Evolutionary conservation across 1,284 basidiomycete species (phyloP).

Genomic region (Fomitiporia mediterranea): DNA sequence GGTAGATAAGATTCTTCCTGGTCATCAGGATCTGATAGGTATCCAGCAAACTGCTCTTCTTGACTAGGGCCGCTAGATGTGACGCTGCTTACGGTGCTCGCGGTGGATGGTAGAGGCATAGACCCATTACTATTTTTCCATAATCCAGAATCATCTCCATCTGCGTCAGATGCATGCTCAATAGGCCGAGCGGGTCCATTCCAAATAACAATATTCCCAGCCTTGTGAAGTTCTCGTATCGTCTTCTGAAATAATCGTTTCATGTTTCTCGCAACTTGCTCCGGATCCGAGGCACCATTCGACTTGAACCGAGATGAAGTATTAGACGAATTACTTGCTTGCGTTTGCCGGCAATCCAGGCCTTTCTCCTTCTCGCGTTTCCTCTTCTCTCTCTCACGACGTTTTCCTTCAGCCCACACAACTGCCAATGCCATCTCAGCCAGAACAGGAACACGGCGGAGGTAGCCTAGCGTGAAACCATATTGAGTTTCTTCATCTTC

Average conservation of each 20-base stretch:
- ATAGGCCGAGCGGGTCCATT: conserved; percentile 41
- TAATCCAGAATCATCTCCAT: conserved; percentile 26
- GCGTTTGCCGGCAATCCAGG: conserved; percentile 3
- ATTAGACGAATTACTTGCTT: not conserved
- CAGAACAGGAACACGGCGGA: conserved; percentile 69
- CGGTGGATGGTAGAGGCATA: conserved; percentile 28
- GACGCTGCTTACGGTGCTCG: not conserved
- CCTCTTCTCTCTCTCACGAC: conserved; percentile 42
- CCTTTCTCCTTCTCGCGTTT: conserved; percentile 30
- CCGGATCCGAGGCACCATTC: not conserved
- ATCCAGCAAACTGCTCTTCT: conserved; percentile 36
- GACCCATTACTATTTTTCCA: conserved; percentile 38
- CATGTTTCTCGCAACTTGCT: conserved; percentile 35
- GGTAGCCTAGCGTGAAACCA: conserved; percentile 66
- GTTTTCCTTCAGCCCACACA: conserved; percentile 51
- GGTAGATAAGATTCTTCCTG: conserved; percentile 63
- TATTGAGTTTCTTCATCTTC: conserved; percentile 23
- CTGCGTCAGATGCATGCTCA: conserved; percentile 8
- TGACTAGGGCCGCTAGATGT: conserved; percentile 10
- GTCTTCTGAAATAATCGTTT: conserved; percentile 62
- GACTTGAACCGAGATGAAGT: not conserved
- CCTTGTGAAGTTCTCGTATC: conserved; percentile 55
- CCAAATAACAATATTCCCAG: conserved; percentile 66
- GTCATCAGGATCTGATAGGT: conserved; percentile 54
- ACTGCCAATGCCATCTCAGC: conserved; percentile 55